A percentile compares a stretch with the other conserved stretches of the same genome.
Evolutionary conservation across 2,329 filamentous ascomycete species (phyloP).

Genomic region (Colletotrichum kahawae): DNA sequence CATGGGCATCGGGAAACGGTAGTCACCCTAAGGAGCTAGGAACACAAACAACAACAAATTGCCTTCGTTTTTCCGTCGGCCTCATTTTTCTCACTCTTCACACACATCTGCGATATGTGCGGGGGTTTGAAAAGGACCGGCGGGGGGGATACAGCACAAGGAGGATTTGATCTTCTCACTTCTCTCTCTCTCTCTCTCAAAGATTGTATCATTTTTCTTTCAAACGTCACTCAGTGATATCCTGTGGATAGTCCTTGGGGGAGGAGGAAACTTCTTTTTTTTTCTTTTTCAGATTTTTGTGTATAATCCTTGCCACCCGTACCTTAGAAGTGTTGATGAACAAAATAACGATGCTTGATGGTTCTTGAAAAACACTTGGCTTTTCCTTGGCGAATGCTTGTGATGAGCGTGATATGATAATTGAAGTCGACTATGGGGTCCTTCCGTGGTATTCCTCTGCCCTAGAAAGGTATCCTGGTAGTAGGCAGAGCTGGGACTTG

Average conservation of each 20-base stretch:
- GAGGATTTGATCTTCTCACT: neutral
- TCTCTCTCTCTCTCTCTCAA: neutral
- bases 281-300: neutral
- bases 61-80: neutral
- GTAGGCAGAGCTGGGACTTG: neutral
- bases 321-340: neutral
- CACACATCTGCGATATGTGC: neutral
- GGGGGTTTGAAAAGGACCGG: neutral
- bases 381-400: neutral
- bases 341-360: conserved; percentile 18
- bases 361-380: conserved; percentile 1
- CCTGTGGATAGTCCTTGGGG: conserved; percentile 14
- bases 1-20: neutral
- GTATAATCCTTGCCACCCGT: neutral
- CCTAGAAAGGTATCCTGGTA: too few relatives aligned
- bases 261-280: neutral
- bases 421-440: neutral
- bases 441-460: neutral
- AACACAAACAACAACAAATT: neutral
- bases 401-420: neutral
- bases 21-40: neutral
- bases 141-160: neutral
- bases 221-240: conserved; percentile 9
- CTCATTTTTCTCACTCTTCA: neutral
- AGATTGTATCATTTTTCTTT: neutral